Evolutionary conservation across 441 rosid species (phyloP).

Genomic region (Breynia disticha): DNA sequence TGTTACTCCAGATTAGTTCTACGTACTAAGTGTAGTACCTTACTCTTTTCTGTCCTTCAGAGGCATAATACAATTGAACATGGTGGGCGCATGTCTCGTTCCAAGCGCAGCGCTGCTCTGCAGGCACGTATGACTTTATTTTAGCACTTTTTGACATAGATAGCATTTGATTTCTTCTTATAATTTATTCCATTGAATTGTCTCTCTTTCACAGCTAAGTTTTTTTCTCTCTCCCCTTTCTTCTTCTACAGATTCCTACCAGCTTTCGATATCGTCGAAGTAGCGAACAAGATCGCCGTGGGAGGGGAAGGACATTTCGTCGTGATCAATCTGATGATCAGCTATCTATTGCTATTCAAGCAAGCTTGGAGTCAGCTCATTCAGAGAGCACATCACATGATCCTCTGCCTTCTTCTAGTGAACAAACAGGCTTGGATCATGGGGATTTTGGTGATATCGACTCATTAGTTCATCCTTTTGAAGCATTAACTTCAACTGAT

Average conservation of each 20-base stretch:
- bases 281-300: slow-evolving; percentile 68
- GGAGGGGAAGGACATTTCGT: slow-evolving; percentile 58
- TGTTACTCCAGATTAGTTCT: no score
- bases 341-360: slow-evolving; percentile 58
- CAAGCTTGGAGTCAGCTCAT: slow-evolving; percentile 50
- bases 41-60: slow-evolving; percentile 29
- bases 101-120: slow-evolving; percentile 83
- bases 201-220: not conserved
- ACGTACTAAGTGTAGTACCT: not conserved
- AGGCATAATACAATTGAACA: slow-evolving; percentile 87
- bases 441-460: slow-evolving; percentile 34
- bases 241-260: slow-evolving; percentile 64
- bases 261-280: slow-evolving; percentile 70
- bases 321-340: slow-evolving; percentile 67
- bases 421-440: slow-evolving; percentile 31
- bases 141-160: no score
- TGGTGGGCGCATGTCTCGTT: slow-evolving; percentile 91
- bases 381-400: slow-evolving; percentile 35
- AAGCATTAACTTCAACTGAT: slow-evolving; percentile 47
- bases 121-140: slow-evolving; percentile 38
- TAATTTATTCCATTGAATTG: not conserved
- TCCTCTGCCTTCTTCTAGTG: slow-evolving; percentile 41
- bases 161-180: no score
- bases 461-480: slow-evolving; percentile 60
- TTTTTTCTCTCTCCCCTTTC: not conserved